Conservation (phyloP, 176 grass and related monocot genomes). For the Bromus sterilis region DNA sequence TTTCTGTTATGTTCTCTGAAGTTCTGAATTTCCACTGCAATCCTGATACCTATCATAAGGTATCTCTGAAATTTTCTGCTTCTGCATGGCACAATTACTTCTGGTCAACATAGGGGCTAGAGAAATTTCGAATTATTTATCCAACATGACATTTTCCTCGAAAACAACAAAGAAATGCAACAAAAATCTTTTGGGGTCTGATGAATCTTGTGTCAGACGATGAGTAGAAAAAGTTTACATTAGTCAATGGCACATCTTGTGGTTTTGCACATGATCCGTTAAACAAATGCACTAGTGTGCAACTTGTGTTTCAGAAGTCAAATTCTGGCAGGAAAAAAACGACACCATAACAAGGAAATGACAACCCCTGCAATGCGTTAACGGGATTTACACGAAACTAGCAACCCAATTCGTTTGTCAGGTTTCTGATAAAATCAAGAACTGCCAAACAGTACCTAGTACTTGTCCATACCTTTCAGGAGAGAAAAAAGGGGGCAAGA, state of each 20-base stretch:
- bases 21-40: background rate
- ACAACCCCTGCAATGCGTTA: background rate
- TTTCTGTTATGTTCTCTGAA: background rate
- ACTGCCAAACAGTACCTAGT: background rate
- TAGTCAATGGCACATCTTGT: background rate
- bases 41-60: background rate
- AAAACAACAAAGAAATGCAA: background rate
- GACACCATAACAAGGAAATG: background rate
- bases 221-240: background rate
- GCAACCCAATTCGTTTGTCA: background rate
- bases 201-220: constrained; percentile 4
- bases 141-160: background rate
- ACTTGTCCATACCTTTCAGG: background rate
- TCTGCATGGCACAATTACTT: background rate
- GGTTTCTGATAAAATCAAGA: background rate
- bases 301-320: constrained; percentile 23
- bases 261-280: constrained; percentile 1
- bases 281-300: background rate
- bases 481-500: background rate
- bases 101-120: background rate
- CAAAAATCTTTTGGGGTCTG: background rate
- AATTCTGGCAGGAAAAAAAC: background rate
- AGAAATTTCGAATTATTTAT: background rate
- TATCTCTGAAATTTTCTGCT: background rate
- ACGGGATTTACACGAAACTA: background rate